Evolutionary conservation across 257 asterid genomes (phyloP), one percentile per base, ranked within the genome.

Genomic region (Solanum gandarillasii): DNA sequence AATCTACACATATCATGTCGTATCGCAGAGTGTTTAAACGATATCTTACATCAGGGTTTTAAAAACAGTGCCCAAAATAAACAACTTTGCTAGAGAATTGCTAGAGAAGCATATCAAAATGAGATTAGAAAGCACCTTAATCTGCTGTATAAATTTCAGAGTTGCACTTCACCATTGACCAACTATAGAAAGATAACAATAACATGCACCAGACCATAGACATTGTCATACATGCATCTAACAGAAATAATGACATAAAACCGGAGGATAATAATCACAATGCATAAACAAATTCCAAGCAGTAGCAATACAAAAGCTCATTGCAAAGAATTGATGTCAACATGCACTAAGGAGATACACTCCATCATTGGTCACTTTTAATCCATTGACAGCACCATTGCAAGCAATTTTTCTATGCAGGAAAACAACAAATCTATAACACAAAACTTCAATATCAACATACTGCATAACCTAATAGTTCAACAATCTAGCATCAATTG

Each of bases 321-420:
- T 73, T 83, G n/a, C 46, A 55, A 20, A 46, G 29, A 74, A 39
- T 73, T 89, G 36, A 92, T 88, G 81, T 76, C 89, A 87, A 96
- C 99, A 98, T 96, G 99, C 97, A 94, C 98, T 94, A 34, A 97
- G 93, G 85, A 97, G 99, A 92, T 95, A 93, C 98, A 94, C 93
- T 91, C 99, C 99, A 91, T 97, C 99, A 46, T 88, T 93, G 43
- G 99, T 95, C 88, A 92, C 92, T 93, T 94, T 93, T 88, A 97
- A 88, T 90, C 98, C 96, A 89, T 95, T 93, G 60, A 97, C 98
- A 87, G 94, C 93, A 86, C 98, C 99, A 89, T 97, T 41, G 48
- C 48, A 11, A 41, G 5, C 48, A 43, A 43, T 43, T 43, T 43
- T 43, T 43, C 48, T 43, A 43, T 11, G 48, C 16, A 43, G 48